Conservation (phyloP, 108 stramenopile species). For the Ochromonas danica region DNA sequence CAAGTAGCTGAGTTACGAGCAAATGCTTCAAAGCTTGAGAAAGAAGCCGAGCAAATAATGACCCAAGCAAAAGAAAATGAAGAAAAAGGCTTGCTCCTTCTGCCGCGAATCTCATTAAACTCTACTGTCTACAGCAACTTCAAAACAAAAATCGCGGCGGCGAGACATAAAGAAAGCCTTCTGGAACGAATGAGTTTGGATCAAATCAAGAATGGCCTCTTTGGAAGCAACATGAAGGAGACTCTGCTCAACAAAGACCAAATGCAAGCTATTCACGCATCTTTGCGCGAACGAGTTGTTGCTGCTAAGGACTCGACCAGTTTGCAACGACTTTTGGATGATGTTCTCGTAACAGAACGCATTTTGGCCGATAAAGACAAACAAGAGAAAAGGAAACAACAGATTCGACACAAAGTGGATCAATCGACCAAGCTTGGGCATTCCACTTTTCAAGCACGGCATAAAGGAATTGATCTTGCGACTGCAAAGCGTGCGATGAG, state of each 20-base stretch:
- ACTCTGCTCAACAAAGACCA: neutral
- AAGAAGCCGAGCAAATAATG: neutral
- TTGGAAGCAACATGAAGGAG: neutral
- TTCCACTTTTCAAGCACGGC: too few relatives aligned
- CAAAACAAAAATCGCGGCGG: constrained; percentile 9
- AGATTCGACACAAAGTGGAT: neutral
- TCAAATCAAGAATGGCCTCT: constrained; percentile 19
- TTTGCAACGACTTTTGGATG: neutral
- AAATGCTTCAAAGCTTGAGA: neutral
- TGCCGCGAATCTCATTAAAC: neutral
- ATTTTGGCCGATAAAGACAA: neutral
- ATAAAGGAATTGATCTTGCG: too few relatives aligned
- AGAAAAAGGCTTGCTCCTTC: neutral
- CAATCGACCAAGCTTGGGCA: neutral
- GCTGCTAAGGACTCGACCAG: neutral
- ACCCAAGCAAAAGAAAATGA: neutral
- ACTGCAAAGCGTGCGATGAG: too few relatives aligned
- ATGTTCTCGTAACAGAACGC: neutral
- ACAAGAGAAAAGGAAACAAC: neutral
- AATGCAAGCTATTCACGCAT: constrained; percentile 11
- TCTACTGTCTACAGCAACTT: neutral
- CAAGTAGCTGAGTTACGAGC: neutral
- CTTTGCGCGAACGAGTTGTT: neutral
- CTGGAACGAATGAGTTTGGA: constrained; percentile 22
- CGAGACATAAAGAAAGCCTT: constrained; percentile 15